Evolutionary conservation across 2,329 filamentous ascomycete genomes (phyloP), one percentile per base, ranked within the genome.

Genomic region (Elsinoe perseae): DNA sequence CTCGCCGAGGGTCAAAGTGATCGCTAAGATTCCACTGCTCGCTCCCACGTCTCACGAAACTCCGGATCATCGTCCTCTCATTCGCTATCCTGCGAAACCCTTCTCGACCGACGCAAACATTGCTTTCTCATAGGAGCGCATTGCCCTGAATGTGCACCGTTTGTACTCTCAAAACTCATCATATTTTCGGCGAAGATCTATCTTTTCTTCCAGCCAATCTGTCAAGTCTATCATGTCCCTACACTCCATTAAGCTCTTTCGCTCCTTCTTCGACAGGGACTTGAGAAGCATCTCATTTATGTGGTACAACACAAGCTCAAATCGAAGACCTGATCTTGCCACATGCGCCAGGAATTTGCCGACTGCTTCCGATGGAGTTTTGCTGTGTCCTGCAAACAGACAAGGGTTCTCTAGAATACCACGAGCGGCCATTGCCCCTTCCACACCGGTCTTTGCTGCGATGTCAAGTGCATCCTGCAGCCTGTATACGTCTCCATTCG

Each of bases 401-500:
- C 82, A 81, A 1, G 85, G 85, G 68, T 87, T 87, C 62, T 81
- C 74, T 40, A 87, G 76, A 2, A 87, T 73, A 7, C 83, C 84
- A 48, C 85, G 77, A 6, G 85, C 85, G 18, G 84, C 82, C 85
- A 88, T 87, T 56, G 87, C 79, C 32, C 85, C 71, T 54, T 72
- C 69, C 0, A 65, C 70, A 5, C 61, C 61, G 1, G 70, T 72
- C 23, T 61, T 46, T 12, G 50, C 44, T 1, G 65, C 66, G 57
- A 72, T 72, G 20, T 61, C 59, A 5, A 61, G 40, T 7, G 68
- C 70, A 48, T 70, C 69, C 3, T 60, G 30, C 2, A 84, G 72
- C 27, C 81, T 77, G 62, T 85, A 86, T 18, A 86, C 79, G 62
- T 87, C 84, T 14, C 85, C 84, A n/a, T 85, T 87, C 2, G 84